Conservation (phyloP, 441 rosid species). For the Populus trichocarpa region DNA sequence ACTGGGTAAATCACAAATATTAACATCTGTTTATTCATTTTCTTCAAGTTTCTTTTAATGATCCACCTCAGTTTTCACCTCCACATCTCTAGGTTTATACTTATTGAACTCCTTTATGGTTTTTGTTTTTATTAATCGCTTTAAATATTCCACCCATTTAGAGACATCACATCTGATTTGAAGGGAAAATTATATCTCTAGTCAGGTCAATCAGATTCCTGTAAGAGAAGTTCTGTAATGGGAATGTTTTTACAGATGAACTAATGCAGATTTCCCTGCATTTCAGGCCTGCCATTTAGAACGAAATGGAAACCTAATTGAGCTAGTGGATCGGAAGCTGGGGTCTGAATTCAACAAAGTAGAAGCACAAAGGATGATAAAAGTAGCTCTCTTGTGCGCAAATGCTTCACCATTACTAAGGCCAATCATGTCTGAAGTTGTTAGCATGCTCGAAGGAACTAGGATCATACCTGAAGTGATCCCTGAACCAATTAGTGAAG, state of each 20-base stretch:
- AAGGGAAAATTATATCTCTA: background rate
- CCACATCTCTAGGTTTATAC: background rate
- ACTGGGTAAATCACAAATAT: constrained; percentile 33
- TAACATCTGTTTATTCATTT: background rate
- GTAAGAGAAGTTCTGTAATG: background rate
- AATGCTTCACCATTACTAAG: constrained; percentile 47
- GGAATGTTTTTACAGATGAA: background rate
- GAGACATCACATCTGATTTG: background rate
- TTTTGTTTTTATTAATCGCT: background rate
- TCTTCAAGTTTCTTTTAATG: background rate
- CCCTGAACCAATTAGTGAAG: constrained; percentile 36
- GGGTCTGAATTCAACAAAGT: constrained; percentile 32
- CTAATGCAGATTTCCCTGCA: background rate
- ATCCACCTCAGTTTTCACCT: background rate
- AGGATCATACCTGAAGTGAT: constrained; percentile 30
- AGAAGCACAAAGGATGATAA: constrained; percentile 49
- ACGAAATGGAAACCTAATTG: constrained; percentile 35
- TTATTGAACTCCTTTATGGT: background rate
- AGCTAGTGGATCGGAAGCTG: constrained; percentile 50
- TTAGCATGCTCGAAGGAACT: constrained; percentile 58
- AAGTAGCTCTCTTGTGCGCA: constrained; percentile 59
- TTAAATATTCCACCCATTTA: background rate
- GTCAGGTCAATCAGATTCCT: background rate
- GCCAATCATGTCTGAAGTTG: constrained; percentile 71
- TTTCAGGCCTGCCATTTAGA: constrained; percentile 51